A percentile compares a stretch with the other conserved stretches of the same genome.
These are phyloP conservation scores for Orbilia blumenaviensis DNA, from an alignment of 2,329 filamentous ascomycete genomes.

Conservation along the genomic window DNA sequence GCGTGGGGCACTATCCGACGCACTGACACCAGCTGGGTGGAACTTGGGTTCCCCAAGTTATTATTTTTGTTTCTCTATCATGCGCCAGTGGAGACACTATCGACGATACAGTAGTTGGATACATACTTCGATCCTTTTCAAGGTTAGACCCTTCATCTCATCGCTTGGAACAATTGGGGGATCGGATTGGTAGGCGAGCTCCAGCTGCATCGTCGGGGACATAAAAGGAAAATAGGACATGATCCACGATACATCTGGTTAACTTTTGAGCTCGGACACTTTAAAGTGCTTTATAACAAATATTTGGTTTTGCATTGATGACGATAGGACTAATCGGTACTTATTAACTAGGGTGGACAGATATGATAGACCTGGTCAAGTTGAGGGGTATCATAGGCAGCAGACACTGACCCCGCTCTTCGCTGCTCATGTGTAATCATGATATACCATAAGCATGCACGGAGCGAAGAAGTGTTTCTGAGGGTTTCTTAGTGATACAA, in stretches of 20 bases:
- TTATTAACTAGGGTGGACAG: not conserved
- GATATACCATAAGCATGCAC: too few species aligned
- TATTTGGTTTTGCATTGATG: not conserved
- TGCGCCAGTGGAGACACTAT: conserved; percentile 30
- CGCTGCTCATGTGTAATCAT: too few species aligned
- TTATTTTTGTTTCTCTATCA: conserved; percentile 10
- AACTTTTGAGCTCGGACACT: not conserved
- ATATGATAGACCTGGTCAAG: not conserved
- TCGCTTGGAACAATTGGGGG: not conserved
- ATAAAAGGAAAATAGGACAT: not conserved
- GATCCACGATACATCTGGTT: conserved; percentile 5
- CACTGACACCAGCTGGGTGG: conserved; percentile 41
- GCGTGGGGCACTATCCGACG: conserved; percentile 34
- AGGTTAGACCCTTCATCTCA: conserved; percentile 7
- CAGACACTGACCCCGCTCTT: not conserved
- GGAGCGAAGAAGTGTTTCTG: not conserved
- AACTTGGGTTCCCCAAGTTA: conserved; percentile 21
- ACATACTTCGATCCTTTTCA: not conserved
- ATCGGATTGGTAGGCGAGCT: conserved; percentile 23
- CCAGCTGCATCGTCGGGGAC: conserved; percentile 3
- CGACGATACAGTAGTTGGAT: not conserved
- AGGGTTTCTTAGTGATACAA: conserved; percentile 38
- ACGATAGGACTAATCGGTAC: not conserved
- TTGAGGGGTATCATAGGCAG: conserved; percentile 9
- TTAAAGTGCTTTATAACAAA: too few species aligned